These are phyloP conservation scores for Ploettnerulaceae sp. DNA, from an alignment of 2,329 filamentous ascomycete species.

Conservation along the genomic window DNA sequence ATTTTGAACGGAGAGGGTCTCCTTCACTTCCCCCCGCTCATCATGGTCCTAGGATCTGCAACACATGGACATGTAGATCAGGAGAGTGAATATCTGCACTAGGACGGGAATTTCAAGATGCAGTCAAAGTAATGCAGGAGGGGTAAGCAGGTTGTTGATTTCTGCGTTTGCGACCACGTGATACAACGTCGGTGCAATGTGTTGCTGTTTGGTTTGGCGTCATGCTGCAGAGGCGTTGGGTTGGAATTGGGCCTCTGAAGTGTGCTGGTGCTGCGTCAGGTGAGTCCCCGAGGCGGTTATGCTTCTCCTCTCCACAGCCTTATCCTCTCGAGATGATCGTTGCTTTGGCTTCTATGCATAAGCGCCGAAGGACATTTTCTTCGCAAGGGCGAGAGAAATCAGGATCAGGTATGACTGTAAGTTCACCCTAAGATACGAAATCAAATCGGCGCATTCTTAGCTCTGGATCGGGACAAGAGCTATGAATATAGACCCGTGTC, in stretches of 20 bases:
- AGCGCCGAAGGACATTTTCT: too few species aligned
- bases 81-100: conserved; percentile 2
- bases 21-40: not conserved
- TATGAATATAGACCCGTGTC: too few species aligned
- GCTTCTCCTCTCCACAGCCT: too few species aligned
- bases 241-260: not conserved
- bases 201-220: not conserved
- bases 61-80: not conserved
- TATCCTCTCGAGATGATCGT: not conserved
- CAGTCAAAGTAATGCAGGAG: conserved; percentile 8
- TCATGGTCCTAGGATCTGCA: not conserved
- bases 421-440: too few species aligned
- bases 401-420: too few species aligned
- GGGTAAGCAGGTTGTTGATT: conserved; percentile 7
- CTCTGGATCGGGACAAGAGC: too few species aligned
- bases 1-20: not conserved
- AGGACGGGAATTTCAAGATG: conserved; percentile 10
- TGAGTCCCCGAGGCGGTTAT: not conserved
- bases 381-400: too few species aligned
- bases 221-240: not conserved
- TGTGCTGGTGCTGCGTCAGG: not conserved
- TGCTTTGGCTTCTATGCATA: not conserved
- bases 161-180: conserved; percentile 7
- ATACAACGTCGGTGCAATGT: conserved; percentile 2
- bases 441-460: too few species aligned